Evolutionary conservation across 352 stramenopile genomes (phyloP), one percentile per base, ranked within the genome.

Genomic region (Phytophthora lateralis): DNA sequence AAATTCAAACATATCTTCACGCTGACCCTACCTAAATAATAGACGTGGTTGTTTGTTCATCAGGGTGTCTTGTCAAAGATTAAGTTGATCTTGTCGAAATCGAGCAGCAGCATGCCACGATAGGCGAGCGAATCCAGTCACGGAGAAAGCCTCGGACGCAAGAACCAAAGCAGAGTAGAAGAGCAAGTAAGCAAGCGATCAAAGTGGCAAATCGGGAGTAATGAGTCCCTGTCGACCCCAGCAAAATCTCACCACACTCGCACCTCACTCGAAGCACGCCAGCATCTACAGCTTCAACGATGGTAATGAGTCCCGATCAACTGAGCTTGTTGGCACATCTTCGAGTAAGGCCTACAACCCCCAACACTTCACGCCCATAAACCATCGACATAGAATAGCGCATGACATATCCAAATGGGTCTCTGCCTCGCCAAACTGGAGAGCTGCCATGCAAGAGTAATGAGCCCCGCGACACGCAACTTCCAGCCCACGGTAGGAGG

Each of bases 231-330:
- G 20, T 45, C 27, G 7, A 54, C 24, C 32, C 29, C 52, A 44
- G 42, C n/a, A 15, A 53, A 41, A 54, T 32, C 44, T 46, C 51
- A 45, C 15, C 26, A 41, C 38, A 34, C 49, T n/a, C 20, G 17
- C 44, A 60, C 38, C 46, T 63, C n/a, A 66, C 42, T 12, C 49
- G 56, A 57, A 69, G 37, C 38, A 53, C 45, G 14, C 29, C 50
- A 66, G 41, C 12, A 63, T 53, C 53, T 63, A 43, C 49, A 63
- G 54, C 24, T 21, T 66, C 43, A 69, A 59, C 63, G 58, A 44
- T 58, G 58, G 68, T 70, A 69, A 76, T 76, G 68, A 73, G 63
- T 54, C 68, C 46, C 68, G 54, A 69, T 63, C 49, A 42, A 63
- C 55, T 58, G 62, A 64, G 41, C n/a, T n/a, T 62, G 56, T 52